Evolutionary conservation across 2,329 filamentous ascomycete genomes (phyloP), one percentile per base, ranked within the genome.

Genomic region (Xylariales sp.): DNA sequence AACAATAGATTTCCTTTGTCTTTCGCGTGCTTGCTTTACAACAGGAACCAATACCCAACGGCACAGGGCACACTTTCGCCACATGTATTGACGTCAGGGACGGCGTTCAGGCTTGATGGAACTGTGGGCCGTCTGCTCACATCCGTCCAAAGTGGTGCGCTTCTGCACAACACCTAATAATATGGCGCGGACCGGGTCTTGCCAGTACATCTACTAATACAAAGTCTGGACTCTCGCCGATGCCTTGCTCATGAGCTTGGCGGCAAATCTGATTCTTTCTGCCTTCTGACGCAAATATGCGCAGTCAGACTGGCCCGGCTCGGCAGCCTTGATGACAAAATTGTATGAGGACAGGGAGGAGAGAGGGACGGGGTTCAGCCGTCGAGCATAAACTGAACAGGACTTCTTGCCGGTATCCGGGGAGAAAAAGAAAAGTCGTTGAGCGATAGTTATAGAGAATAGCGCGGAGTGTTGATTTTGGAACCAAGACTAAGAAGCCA

Each of bases 1-100:
- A 16, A 31, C 38, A 27, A 45, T 57, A 56, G 47, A 54, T 48
- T 40, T 49, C 35, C 35, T 52, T 51, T 43, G 44, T 48, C 24
- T 21, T 33, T 44, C 50, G 46, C 48, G 45, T 47, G 15, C 48
- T 47, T 48, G 39, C 32, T 51, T 53, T 54, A 40, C 47, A 25
- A 38, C 27, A 48, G 44, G 49, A 31, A 42, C 45, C 33, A 53
- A 56, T 56, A 56, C 53, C 53, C 53, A 46, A 44, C 16, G 51
- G 53, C 44, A 47, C 43, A 50, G 48, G 45, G 41, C 43, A 45
- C 40, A 37, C 42, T 40, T 44, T 45, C 31, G 37, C 18, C 18
- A 24, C 16, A 14, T 25, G 14, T 16, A n/a, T 19, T 12, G 5
- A 20, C 16, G 38, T 18, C 20, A 34, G 24, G 34, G 25, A 28